Percentiles rank a stretch among this genome's conserved stretches.
These are phyloP conservation scores for Trichoderma erinaceum DNA, from an alignment of 495 filamentous ascomycete genomes.

Conservation along the genomic window DNA sequence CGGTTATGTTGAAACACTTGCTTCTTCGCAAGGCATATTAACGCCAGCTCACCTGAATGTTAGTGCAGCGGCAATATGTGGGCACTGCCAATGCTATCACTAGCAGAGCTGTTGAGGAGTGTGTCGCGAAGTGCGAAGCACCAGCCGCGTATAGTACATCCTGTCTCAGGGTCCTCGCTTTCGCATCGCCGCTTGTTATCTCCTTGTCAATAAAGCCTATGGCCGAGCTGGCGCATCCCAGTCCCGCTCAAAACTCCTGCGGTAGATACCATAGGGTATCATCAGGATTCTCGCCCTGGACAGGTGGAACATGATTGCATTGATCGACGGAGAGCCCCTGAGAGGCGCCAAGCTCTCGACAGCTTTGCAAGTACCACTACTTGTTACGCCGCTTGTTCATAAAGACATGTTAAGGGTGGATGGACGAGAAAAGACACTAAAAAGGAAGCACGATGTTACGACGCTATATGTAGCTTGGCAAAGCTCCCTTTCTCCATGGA, in stretches of 20 bases:
- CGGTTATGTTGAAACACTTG: not conserved
- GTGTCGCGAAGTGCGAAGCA: no score
- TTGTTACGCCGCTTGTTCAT: no score
- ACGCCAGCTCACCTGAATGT: not conserved
- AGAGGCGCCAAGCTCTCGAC: not conserved
- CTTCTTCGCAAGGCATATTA: not conserved
- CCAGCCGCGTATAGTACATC: not conserved
- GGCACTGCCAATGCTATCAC: not conserved
- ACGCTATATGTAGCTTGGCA: not conserved
- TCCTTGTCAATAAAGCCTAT: slow-evolving; percentile 2
- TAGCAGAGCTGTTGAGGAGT: not conserved
- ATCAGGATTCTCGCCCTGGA: not conserved
- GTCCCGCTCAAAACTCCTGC: not conserved
- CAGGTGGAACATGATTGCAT: not conserved
- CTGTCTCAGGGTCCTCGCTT: not conserved
- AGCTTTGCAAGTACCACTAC: not conserved
- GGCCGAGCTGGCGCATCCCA: not conserved
- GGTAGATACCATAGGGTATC: not conserved
- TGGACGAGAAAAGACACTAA: not conserved
- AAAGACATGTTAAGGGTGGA: not conserved
- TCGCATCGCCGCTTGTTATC: not conserved
- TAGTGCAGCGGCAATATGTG: not conserved
- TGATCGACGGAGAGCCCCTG: slow-evolving; percentile 10
- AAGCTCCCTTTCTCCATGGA: not conserved
- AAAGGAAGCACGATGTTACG: not conserved